Conservation (phyloP, 2,329 filamentous ascomycete genomes). For the Fusarium brachygibbosum region DNA sequence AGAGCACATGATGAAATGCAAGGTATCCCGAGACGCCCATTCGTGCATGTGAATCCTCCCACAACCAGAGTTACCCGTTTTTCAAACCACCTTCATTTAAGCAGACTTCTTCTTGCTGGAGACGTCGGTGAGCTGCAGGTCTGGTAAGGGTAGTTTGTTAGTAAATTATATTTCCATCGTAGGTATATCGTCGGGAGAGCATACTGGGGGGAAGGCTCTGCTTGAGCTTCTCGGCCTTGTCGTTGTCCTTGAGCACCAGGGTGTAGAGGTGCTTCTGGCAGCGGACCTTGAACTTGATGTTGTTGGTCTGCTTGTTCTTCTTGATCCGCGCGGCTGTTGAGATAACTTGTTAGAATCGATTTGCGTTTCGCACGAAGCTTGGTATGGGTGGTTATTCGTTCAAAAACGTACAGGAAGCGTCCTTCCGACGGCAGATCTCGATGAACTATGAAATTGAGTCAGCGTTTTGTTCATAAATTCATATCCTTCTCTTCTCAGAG, state of each 20-base stretch:
- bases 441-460: conserved; percentile 81
- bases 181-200: conserved; percentile 54
- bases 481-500: neutral
- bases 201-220: conserved; percentile 97
- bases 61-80: conserved; percentile 48
- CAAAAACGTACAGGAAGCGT: conserved; percentile 92
- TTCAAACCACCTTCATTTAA: conserved; percentile 45
- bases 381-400: conserved; percentile 20
- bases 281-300: conserved; percentile 99
- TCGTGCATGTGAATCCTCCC: conserved; percentile 58
- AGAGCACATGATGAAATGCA: conserved; percentile 63
- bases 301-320: conserved; percentile 90
- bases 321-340: conserved; percentile 86
- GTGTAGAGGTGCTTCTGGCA: conserved; percentile 98
- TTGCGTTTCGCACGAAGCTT: conserved; percentile 25
- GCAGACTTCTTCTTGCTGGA: conserved; percentile 64
- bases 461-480: conserved; percentile 44
- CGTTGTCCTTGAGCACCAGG: conserved; percentile 96
- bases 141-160: conserved; percentile 51
- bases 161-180: conserved; percentile 6
- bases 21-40: conserved; percentile 69
- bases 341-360: conserved; percentile 49
- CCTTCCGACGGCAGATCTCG: conserved; percentile 99
- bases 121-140: conserved; percentile 67
- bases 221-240: conserved; percentile 99